Evolutionary conservation across 2,329 filamentous ascomycete genomes (phyloP), one percentile per base, ranked within the genome.

Genomic region (Pestalotiopsis sp.): DNA sequence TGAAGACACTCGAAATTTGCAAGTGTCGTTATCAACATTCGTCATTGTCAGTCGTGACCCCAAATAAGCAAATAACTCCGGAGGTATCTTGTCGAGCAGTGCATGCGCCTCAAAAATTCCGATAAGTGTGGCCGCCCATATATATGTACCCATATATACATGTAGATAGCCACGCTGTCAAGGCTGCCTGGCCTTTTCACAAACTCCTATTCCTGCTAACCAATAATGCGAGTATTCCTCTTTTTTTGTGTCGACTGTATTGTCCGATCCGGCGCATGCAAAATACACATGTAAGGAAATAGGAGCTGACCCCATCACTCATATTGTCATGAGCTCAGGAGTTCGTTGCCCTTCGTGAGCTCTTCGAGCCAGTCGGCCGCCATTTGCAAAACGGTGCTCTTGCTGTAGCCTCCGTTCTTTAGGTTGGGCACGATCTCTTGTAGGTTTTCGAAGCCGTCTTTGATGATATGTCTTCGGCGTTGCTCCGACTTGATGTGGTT

Each of bases 401-500:
- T 97, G 81, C 93, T 96, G 73, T 94, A 91, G 1, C 92, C 92
- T 9, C 92, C 92, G 31, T 89, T 90, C 67, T 87, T 87, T 12
- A 97, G 84, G 17, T 90, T 91, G 0, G 94, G 94, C 0, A 97
- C 92, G 25, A 97, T 84, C 36, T 89, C 85, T 72, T 89, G 89
- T n/a, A 97, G 82, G 69, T 95, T 92, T 58, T 94, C 92, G 74
- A 95, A 97, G 0, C 93, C 93, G 72, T 92, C 88, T 76, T 94
- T 92, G 74, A 93, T 93, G 59, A 90, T 82, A 67, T 90, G 89
- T 66, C 90, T 83, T 60, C 90, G 85, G 77, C 90, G 91, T 73
- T 90, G 86, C 59, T 79, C 78, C 62, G 77, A 78, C 60, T 74
- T 76, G 75, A 95, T 95, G 61, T 94, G 83, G 31, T 93, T 93